Evolutionary conservation across 768 basidiomycete species (phyloP), one percentile per base, ranked within the genome.

Genomic region (Nevesoporus exiguus): DNA sequence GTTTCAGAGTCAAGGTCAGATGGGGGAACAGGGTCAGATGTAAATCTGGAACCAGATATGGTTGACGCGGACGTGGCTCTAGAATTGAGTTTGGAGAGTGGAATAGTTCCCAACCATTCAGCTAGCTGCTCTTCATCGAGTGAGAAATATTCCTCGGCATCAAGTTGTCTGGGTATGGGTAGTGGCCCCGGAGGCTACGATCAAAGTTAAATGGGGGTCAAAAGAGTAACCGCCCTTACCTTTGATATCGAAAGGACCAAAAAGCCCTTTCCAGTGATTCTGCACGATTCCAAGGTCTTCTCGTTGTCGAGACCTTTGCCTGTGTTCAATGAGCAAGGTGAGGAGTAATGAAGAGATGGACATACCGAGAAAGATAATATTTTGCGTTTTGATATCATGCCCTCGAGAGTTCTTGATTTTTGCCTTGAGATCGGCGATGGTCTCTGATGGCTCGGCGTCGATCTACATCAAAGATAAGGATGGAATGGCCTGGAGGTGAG

Each of bases 371-470:
- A 44, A 55, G 4, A 55, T 30, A n/a, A 55, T 25, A 2, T 55
- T 49, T 17, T 44, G 48, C 22, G 8, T 21, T 24, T 24, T n/a
- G 11, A 34, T 13, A 19, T 49, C 48, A 45, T 55, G 7, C 2
- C 48, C 54, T 25, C 43, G 33, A 7, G 42, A 31, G 0, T 25
- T 48, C 15, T 33, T 25, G 36, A 55, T 33, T 36, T 55, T 55
- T 31, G 22, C 22, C 34, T 55, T 55, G 48, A 55, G 48, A 39
- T 39, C 36, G 22, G n/a, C 48, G 27, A 55, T 36, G 34, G 54
- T 55, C 7, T 55, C 48, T 33, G 54, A 49, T 7, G 48, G 19
- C n/a, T 55, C 48, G 13, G 48, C 48, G 8, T 55, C 54, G 29
- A 55, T 19, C 54, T 55, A 31, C 17, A 10, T 3, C n/a, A 44